phyloP scores from a whole-genome alignment of 192 early-diverging fungal species.

The Coemansia aciculifera region DNA sequence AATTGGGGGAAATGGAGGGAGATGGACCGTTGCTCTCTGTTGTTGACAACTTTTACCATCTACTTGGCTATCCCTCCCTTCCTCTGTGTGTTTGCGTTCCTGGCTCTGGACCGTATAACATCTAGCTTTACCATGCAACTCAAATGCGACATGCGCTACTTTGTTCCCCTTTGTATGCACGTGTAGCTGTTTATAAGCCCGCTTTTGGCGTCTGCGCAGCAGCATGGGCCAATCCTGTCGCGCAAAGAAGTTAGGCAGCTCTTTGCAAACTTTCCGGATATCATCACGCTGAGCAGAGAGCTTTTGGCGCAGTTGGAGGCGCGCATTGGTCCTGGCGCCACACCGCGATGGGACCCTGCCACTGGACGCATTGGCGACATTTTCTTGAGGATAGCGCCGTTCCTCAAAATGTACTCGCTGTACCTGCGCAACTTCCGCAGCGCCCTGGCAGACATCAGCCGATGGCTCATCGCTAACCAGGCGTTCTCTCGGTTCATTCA shows the following conservation, averaged over 20 bases:
- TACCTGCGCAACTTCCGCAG: constrained; percentile 59
- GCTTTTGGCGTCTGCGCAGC: constrained; percentile 47
- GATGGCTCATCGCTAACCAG: constrained; percentile 32
- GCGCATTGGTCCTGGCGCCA: constrained; percentile 46
- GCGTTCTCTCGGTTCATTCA: constrained; percentile 47
- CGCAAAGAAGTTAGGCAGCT: constrained; percentile 63
- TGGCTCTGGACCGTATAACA: not conserved
- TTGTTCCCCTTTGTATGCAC: constrained; percentile 8
- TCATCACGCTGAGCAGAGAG: constrained; percentile 61
- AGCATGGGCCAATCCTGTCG: constrained; percentile 43
- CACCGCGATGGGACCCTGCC: constrained; percentile 41
- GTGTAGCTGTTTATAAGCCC: constrained; percentile 50
- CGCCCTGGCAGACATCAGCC: constrained; percentile 46
- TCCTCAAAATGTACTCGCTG: constrained; percentile 59
- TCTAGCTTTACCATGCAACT: not conserved
- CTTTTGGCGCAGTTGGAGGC: constrained; percentile 62
- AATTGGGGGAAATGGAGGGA: constrained; percentile 1
- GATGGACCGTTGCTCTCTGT: constrained; percentile 6
- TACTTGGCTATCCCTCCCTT: not conserved
- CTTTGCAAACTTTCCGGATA: constrained; percentile 68
- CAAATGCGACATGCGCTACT: not conserved
- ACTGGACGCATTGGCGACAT: constrained; percentile 52
- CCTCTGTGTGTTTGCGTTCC: not conserved
- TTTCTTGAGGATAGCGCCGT: constrained; percentile 51
- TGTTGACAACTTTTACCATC: not conserved